A percentile compares a stretch with the other conserved stretches of the same genome.
Evolutionary conservation across 805 yeast genomes (phyloP).

Genomic region (Candida patagonica): DNA sequence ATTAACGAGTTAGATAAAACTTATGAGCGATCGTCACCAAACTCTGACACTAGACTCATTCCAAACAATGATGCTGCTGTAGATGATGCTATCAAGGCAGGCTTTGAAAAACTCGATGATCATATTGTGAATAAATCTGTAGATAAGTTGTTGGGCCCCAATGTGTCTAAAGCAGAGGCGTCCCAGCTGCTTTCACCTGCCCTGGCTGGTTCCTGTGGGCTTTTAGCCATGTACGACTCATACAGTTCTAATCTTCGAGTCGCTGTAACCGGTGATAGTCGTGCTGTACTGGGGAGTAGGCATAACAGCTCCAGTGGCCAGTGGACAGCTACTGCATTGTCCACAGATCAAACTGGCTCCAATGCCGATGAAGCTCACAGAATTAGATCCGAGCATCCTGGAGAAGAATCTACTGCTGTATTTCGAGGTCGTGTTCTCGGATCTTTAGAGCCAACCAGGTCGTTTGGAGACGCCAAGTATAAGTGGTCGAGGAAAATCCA

Average conservation of each 20-base stretch:
- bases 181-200: constrained; percentile 83
- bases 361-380: constrained; percentile 80
- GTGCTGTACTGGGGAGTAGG: constrained; percentile 72
- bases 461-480: constrained; percentile 95
- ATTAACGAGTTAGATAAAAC: constrained; percentile 61
- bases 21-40: constrained; percentile 42
- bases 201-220: constrained; percentile 88
- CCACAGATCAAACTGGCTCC: constrained; percentile 91
- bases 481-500: constrained; percentile 75
- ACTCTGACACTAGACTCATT: constrained; percentile 37
- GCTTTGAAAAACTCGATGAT: constrained; percentile 75
- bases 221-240: constrained; percentile 80
- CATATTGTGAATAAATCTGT: constrained; percentile 75
- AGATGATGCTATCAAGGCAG: constrained; percentile 71
- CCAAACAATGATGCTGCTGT: constrained; percentile 55
- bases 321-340: constrained; percentile 83
- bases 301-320: constrained; percentile 39
- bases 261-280: constrained; percentile 93
- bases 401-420: constrained; percentile 66
- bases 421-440: constrained; percentile 88
- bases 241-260: constrained; percentile 62
- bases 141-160: constrained; percentile 51
- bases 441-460: constrained; percentile 87
- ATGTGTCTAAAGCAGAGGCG: constrained; percentile 49
- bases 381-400: constrained; percentile 80